Conservation (phyloP, 768 basidiomycete species). For the Pleurotus djamor region DNA sequence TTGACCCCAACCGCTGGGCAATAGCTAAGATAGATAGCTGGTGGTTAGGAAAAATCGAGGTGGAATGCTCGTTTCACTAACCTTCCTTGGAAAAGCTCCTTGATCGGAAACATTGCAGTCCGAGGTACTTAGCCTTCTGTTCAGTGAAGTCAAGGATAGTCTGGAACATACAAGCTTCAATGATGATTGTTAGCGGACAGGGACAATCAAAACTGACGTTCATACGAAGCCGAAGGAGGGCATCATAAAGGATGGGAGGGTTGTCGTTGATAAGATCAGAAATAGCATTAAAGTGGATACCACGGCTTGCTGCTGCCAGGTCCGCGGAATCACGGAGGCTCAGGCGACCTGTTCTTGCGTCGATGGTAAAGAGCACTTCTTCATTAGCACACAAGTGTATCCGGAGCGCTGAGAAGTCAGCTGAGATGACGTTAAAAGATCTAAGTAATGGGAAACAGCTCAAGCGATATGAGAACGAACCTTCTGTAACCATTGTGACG, state of each 20-base stretch:
- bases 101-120: slow-evolving; percentile 68
- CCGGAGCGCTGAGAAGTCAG: slow-evolving; percentile 59
- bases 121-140: slow-evolving; percentile 83
- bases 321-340: slow-evolving; percentile 81
- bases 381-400: slow-evolving; percentile 77
- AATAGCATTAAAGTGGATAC: slow-evolving; percentile 56
- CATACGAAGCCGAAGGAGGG: slow-evolving; percentile 57
- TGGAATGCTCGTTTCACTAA: no score
- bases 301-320: slow-evolving; percentile 71
- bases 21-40: neutral
- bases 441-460: no score
- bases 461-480: no score
- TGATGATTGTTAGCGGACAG: neutral
- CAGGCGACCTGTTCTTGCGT: slow-evolving; percentile 76
- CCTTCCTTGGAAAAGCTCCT: slow-evolving; percentile 71
- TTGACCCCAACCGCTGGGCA: slow-evolving; percentile 36
- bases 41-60: neutral
- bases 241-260: slow-evolving; percentile 56
- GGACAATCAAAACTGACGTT: slow-evolving; percentile 41
- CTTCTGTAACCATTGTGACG: slow-evolving; percentile 51
- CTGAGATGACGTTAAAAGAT: no score
- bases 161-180: slow-evolving; percentile 32
- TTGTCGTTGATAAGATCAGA: slow-evolving; percentile 69
- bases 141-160: slow-evolving; percentile 82
- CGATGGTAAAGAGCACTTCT: slow-evolving; percentile 73